These are phyloP conservation scores for Xylaria venustula DNA, from an alignment of 495 filamentous ascomycete species.

Conservation along the genomic window DNA sequence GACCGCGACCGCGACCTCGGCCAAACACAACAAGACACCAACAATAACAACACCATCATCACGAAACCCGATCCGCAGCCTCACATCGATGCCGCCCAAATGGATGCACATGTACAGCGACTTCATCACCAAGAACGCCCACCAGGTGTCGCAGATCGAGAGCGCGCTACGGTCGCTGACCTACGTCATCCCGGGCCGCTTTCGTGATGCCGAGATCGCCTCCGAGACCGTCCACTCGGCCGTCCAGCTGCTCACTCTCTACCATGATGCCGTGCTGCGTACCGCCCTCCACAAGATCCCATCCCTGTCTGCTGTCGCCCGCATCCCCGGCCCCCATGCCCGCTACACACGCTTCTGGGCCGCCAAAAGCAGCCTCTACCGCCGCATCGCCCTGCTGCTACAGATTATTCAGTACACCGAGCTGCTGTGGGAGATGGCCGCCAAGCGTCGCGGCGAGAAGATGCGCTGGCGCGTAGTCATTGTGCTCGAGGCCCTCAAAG, in stretches of 20 bases:
- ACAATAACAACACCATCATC: slow-evolving; percentile 8
- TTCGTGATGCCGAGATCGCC: slow-evolving; percentile 88
- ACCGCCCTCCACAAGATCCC: slow-evolving; percentile 52
- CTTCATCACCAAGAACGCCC: slow-evolving; percentile 91
- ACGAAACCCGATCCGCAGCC: slow-evolving; percentile 19
- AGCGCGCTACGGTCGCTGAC: slow-evolving; percentile 85
- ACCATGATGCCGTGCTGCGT: slow-evolving; percentile 87
- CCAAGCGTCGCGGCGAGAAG: slow-evolving; percentile 80
- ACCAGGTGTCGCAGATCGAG: slow-evolving; percentile 90
- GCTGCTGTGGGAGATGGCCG: slow-evolving; percentile 76
- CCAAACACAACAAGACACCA: not conserved
- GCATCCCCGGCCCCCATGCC: slow-evolving; percentile 68
- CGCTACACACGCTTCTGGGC: slow-evolving; percentile 93
- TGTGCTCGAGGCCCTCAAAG: slow-evolving; percentile 81
- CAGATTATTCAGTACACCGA: slow-evolving; percentile 93
- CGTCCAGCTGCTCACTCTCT: slow-evolving; percentile 86
- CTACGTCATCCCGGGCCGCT: slow-evolving; percentile 94
- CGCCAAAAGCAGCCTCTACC: slow-evolving; percentile 69
- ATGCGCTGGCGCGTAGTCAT: slow-evolving; percentile 88
- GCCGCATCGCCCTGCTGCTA: slow-evolving; percentile 71
- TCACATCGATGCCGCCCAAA: slow-evolving; percentile 58
- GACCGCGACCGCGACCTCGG: too few relatives aligned
- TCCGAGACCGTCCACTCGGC: slow-evolving; percentile 89
- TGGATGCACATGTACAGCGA: slow-evolving; percentile 81
- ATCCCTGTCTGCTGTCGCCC: slow-evolving; percentile 35